Evolutionary conservation across 805 yeast genomes (phyloP).

Genomic region (Candida maris): DNA sequence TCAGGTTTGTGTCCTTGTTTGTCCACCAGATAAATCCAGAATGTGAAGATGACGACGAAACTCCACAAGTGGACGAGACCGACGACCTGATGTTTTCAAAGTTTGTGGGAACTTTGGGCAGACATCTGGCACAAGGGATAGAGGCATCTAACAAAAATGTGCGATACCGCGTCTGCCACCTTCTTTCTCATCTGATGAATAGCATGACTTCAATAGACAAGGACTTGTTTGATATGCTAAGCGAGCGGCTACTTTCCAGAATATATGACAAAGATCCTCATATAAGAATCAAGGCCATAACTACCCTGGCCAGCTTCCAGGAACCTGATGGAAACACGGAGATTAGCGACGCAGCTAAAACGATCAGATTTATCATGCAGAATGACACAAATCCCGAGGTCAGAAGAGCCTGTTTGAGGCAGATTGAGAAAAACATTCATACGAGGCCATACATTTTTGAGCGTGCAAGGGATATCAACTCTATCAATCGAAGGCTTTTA

Average conservation of each 20-base stretch:
- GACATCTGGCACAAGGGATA: conserved; percentile 72
- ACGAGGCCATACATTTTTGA: conserved; percentile 64
- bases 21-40: conserved; percentile 46
- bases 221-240: conserved; percentile 60
- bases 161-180: conserved; percentile 73
- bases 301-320: conserved; percentile 77
- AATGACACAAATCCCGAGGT: conserved; percentile 87
- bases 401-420: conserved; percentile 75
- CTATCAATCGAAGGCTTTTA: conserved; percentile 67
- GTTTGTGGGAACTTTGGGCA: conserved; percentile 58
- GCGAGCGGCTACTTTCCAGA: conserved; percentile 58
- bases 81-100: conserved; percentile 39
- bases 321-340: conserved; percentile 42
- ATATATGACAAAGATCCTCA: conserved; percentile 70
- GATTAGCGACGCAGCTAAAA: conserved; percentile 44
- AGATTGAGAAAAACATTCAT: conserved; percentile 51
- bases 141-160: conserved; percentile 75
- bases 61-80: conserved; percentile 27
- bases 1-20: conserved; percentile 61
- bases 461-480: conserved; percentile 77
- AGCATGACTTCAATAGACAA: conserved; percentile 73
- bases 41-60: conserved; percentile 32
- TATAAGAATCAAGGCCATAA: conserved; percentile 81
- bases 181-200: conserved; percentile 66
- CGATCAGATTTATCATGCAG: conserved; percentile 51